Percentiles rank a stretch among this genome's conserved stretches.
phyloP scores from a whole-genome alignment of 768 basidiomycete species.

The Mycena epipterygia region DNA sequence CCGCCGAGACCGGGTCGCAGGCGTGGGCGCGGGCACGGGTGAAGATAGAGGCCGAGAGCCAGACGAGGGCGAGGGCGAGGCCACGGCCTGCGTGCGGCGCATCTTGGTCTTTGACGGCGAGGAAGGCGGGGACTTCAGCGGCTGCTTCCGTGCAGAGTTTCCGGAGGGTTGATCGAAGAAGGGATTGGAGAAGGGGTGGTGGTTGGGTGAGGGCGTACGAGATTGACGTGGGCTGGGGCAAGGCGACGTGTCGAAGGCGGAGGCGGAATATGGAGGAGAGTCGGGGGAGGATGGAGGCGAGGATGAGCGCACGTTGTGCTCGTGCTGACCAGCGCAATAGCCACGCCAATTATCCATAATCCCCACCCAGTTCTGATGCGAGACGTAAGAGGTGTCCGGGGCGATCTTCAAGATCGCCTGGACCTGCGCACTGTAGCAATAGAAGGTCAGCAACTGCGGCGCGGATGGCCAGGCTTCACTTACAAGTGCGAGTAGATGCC shows the following conservation, averaged over 20 bases:
- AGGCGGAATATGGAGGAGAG: neutral
- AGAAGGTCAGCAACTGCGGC: neutral
- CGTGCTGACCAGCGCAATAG: neutral
- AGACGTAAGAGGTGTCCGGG: neutral
- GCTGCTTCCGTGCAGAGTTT: neutral
- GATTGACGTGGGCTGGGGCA: neutral
- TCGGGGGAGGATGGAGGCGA: neutral
- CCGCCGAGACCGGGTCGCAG: neutral
- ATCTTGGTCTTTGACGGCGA: neutral
- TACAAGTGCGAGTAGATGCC: neutral
- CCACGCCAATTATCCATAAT: neutral
- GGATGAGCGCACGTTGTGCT: neutral
- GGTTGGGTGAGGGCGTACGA: neutral
- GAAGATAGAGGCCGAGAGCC: no score
- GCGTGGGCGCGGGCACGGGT: no score
- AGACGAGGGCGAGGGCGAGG: neutral
- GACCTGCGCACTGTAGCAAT: neutral
- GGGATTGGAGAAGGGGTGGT: neutral
- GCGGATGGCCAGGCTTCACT: neutral
- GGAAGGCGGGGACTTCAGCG: neutral
- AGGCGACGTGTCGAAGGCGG: neutral
- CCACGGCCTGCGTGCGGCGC: neutral
- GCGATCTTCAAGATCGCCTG: neutral
- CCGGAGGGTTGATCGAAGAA: neutral
- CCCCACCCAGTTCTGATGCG: neutral